Percentiles rank a stretch among this genome's conserved stretches.
Conservation (phyloP, 2,329 filamentous ascomycete genomes). For the Nectriaceae sp. region DNA sequence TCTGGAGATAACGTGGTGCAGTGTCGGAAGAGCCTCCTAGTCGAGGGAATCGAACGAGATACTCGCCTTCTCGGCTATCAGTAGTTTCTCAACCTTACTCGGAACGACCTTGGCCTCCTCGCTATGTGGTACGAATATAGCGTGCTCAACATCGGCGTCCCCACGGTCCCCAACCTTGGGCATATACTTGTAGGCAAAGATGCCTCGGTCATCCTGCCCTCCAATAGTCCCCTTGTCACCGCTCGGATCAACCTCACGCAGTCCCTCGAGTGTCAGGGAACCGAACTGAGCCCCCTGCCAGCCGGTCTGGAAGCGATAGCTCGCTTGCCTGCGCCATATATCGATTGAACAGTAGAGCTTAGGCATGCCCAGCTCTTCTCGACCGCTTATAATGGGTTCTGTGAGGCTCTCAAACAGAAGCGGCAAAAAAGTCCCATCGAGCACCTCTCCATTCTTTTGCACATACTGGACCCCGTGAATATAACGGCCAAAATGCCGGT, state of each 20-base stretch:
- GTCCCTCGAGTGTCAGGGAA: conserved; percentile 7
- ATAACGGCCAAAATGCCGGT: conserved; percentile 61
- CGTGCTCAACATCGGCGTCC: conserved; percentile 56
- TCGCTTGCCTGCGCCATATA: conserved; percentile 20
- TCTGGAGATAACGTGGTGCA: conserved; percentile 18
- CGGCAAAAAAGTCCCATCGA: conserved; percentile 56
- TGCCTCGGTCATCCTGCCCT: conserved; percentile 43
- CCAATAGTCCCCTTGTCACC: conserved; percentile 1
- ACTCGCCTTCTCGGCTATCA: too few relatives aligned
- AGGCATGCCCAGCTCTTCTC: conserved; percentile 64
- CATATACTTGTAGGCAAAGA: conserved; percentile 59
- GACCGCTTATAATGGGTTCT: conserved; percentile 60
- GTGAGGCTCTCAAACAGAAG: conserved; percentile 59
- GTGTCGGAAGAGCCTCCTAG: conserved; percentile 15
- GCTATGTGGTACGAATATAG: conserved; percentile 42
- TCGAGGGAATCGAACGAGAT: background rate
- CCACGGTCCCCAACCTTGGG: conserved; percentile 54
- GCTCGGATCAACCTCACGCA: conserved; percentile 8
- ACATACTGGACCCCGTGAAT: conserved; percentile 63
- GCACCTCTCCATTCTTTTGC: conserved; percentile 47
- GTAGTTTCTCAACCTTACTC: conserved; percentile 31
- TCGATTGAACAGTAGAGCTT: conserved; percentile 58
- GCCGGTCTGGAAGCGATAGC: conserved; percentile 4
- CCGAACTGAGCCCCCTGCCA: conserved; percentile 18
- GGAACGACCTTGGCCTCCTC: too few relatives aligned